Conservation (phyloP, 805 yeast species). For the Metschnikowia peoriensis region DNA sequence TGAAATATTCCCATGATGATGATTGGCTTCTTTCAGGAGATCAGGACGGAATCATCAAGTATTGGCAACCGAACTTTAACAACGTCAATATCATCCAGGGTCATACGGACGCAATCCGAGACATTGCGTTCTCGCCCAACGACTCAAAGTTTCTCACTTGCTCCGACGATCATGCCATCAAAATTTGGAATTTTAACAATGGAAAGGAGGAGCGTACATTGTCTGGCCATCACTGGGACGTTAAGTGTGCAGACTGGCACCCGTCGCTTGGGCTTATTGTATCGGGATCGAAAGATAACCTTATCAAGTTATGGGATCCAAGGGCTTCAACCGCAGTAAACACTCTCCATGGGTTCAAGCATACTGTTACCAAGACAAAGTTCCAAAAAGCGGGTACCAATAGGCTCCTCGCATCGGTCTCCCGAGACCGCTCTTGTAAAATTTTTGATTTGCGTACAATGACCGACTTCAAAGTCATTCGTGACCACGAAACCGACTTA, state of each 20-base stretch:
- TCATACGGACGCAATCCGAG: conserved; percentile 81
- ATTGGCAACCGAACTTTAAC: conserved; percentile 98
- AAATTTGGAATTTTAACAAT: conserved; percentile 92
- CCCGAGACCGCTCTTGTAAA: conserved; percentile 85
- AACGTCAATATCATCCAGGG: conserved; percentile 79
- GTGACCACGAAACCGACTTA: conserved; percentile 81
- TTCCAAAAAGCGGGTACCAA: conserved; percentile 83
- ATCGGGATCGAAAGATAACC: conserved; percentile 92
- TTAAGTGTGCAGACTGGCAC: conserved; percentile 97
- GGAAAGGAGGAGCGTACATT: conserved; percentile 78
- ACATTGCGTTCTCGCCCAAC: conserved; percentile 83
- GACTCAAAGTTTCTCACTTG: conserved; percentile 92
- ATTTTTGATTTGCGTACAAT: conserved; percentile 84
- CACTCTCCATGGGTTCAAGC: conserved; percentile 89
- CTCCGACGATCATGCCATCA: conserved; percentile 86
- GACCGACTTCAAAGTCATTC: conserved; percentile 69
- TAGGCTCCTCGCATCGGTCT: conserved; percentile 75
- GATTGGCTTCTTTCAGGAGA: conserved; percentile 96
- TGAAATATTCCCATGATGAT: conserved; percentile 82
- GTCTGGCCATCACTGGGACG: conserved; percentile 98
- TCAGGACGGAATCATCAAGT: conserved; percentile 86
- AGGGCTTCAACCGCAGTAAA: conserved; percentile 69
- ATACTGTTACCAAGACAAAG: conserved; percentile 81
- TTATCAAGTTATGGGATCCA: conserved; percentile 96
- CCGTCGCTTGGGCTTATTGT: conserved; percentile 81